Base-by-base conservation (phyloP, 148 eudicot species). In the Cornus controversa region DNA sequence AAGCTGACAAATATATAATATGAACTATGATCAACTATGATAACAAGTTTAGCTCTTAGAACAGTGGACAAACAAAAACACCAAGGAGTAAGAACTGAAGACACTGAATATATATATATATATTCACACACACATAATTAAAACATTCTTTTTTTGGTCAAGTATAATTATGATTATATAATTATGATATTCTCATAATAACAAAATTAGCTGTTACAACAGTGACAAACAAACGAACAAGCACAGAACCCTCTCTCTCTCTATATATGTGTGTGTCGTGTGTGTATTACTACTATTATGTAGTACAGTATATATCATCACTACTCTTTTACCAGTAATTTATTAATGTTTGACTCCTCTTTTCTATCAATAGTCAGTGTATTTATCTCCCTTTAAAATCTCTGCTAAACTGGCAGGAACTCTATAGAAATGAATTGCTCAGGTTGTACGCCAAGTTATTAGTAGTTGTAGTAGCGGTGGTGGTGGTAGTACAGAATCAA, bases 301-400 rank as follows among this genome's bases (percentile, higher is more conserved):
- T 7, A 40, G 45, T 16, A 50, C 18, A 50, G 2, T 22, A 60
- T 60, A n/a, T 60, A 60, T 60, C 8, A 22, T 60, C 8, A 8
- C 25, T 60, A 60, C 62, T 0, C 62, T 54, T 54, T 54, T 54
- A 18, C 62, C 62, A 54, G 62, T 60, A 60, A 60, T 60, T 60
- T 60, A 60, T 22, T 69, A 60, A 67, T 40, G 65, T 89, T 89
- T 89, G 92, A 89, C 92, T 87, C 92, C 86, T 85, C 92, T 87
- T 81, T 87, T 85, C 84, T 81, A 82, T 71, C 85, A 89, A 82
- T 63, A 74, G 63, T 27, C 73, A 53, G 80, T 71, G 64, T 28
- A 20, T 45, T 54, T 63, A 42, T 77, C 71, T 67, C 31, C 40
- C 58, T 69, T 37, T 75, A 73, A 53, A 66, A 67, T 69, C 47